phyloP scores from a whole-genome alignment of 805 yeast genomes.

The Saturnispora dispora region DNA sequence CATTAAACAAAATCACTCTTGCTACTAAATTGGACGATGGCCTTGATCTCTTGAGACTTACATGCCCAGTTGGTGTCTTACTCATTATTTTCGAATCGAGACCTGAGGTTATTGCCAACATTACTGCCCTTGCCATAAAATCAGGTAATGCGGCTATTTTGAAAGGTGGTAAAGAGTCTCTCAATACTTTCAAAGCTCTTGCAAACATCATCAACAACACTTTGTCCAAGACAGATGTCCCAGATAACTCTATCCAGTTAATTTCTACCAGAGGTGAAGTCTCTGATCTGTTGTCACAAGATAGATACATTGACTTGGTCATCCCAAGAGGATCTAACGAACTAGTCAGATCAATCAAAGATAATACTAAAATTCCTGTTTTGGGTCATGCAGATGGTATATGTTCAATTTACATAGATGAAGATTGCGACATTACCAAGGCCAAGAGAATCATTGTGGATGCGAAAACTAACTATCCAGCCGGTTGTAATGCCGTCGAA shows the following conservation, averaged over 20 bases:
- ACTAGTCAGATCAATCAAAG: slow-evolving; percentile 78
- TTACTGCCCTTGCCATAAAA: slow-evolving; percentile 89
- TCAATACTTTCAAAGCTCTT: slow-evolving; percentile 76
- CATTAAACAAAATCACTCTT: slow-evolving; percentile 80
- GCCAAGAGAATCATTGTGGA: slow-evolving; percentile 72
- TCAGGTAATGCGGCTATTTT: slow-evolving; percentile 95
- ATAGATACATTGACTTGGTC: slow-evolving; percentile 84
- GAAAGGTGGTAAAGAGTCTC: slow-evolving; percentile 94
- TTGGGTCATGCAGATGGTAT: slow-evolving; percentile 98
- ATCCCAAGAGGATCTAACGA: slow-evolving; percentile 98
- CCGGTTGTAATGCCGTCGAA: slow-evolving; percentile 98
- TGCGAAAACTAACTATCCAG: slow-evolving; percentile 93
- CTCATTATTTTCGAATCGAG: slow-evolving; percentile 91
- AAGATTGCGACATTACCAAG: slow-evolving; percentile 65
- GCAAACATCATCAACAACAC: slow-evolving; percentile 59
- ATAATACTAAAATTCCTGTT: slow-evolving; percentile 88
- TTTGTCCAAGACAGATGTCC: slow-evolving; percentile 59
- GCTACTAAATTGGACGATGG: slow-evolving; percentile 85
- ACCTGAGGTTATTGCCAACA: slow-evolving; percentile 98
- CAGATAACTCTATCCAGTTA: slow-evolving; percentile 73
- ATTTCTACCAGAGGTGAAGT: slow-evolving; percentile 88
- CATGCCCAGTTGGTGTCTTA: slow-evolving; percentile 92
- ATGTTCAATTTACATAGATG: slow-evolving; percentile 80
- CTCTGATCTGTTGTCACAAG: slow-evolving; percentile 73
- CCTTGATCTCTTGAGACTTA: slow-evolving; percentile 69